phyloP scores from a whole-genome alignment of 129 eudicot species.

The Logfia minima region DNA sequence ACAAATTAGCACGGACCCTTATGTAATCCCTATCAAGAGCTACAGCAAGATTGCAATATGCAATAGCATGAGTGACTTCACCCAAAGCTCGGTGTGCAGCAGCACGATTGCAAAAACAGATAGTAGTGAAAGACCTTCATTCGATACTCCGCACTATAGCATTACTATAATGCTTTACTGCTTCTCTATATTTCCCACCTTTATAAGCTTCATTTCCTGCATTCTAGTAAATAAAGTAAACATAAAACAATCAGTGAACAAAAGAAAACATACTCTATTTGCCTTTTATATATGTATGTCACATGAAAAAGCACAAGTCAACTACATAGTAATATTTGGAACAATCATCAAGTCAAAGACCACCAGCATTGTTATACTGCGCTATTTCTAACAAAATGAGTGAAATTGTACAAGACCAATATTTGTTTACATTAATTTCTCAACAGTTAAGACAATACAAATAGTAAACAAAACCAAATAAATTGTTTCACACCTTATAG shows the following conservation, averaged over 20 bases:
- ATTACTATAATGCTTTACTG: conserved; percentile 68
- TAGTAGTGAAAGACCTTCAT: conserved; percentile 71
- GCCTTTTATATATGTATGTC: background rate
- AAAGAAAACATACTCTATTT: background rate
- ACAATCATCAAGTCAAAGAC: background rate
- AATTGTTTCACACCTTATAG: conserved; percentile 53
- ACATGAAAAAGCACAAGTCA: background rate
- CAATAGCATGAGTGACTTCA: conserved; percentile 78
- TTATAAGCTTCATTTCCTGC: conserved; percentile 85
- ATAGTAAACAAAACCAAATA: background rate
- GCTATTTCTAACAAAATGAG: background rate
- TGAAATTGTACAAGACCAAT: background rate
- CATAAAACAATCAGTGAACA: background rate
- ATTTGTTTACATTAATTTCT: background rate
- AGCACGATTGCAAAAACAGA: conserved; percentile 94
- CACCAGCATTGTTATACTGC: background rate
- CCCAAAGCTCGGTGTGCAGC: conserved; percentile 89
- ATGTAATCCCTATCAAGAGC: conserved; percentile 70
- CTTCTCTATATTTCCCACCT: conserved; percentile 65
- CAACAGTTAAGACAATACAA: background rate
- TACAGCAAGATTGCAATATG: conserved; percentile 91
- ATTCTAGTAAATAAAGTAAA: conserved; percentile 43
- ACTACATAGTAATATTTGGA: background rate
- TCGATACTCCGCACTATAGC: conserved; percentile 65
- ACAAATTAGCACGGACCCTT: conserved; percentile 46